Evolutionary conservation across 805 yeast species (phyloP), one percentile per base, ranked within the genome.

Genomic region (Metschnikowia henanensis): DNA sequence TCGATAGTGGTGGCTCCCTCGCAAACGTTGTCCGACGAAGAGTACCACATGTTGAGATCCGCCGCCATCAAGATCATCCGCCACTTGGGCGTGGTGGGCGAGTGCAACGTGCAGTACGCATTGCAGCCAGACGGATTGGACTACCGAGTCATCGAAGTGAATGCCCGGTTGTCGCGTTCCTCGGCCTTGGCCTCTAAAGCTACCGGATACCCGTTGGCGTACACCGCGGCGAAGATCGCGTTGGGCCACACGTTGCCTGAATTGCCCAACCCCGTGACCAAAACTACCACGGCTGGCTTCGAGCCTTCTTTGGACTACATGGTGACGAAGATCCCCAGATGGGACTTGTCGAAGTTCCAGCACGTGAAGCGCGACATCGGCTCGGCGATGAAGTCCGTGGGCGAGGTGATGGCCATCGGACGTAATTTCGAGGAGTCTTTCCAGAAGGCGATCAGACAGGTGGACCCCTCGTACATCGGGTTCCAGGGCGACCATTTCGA

Each of bases 321-420:
- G 75, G 99, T 92, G 46, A 89, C 95, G 57, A 92, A 92, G 78
- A 90, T 92, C 62, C 99, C 99, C 57, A 83, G 97, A 72, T 92
- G 99, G 99, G 99, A 92, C 75, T 75, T 92, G 66, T 69, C 94
- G 56, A 92, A 92, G 77, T 94, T 92, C 76, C 95, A 87, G 65
- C 95, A 89, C 61, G 99, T 92, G 51, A 87, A 88, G 66, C 81
- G 96, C 67, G 89, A 85, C 50, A 86, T 92, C 62, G 96, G 97
- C 37, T 87, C 96, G 8, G 83, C 97, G 34, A 92, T 92, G 99
- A 92, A 92, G 70, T 91, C 97, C 47, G 99, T 92, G 43, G 99
- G 99, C 67, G 99, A 92, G 71, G 99, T 92, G 47, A 92, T 92
- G 99, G 95, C 97, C 35, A 94, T 92, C 62, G 99, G 99, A 62